Base-by-base conservation (phyloP, 805 yeast species). In the Yamadazyma paraphyllophila region DNA sequence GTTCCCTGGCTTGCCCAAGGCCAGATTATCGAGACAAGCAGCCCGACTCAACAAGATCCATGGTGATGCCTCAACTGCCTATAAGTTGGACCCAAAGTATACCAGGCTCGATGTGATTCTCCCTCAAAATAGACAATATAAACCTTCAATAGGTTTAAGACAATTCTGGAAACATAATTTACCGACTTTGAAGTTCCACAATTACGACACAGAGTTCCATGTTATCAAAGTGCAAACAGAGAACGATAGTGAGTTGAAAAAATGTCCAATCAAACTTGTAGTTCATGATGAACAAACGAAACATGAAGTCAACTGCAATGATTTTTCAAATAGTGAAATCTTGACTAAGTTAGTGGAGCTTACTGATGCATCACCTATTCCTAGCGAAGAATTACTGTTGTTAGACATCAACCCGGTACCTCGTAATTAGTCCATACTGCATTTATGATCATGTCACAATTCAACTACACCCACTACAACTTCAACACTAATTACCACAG, bases 181-280 rank as follows among this genome's bases (percentile, higher is more conserved):
- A 46, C 95, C 94, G 20, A 81, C 90, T 6, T 73, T 90, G 51
- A 83, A 81, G 61, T 90, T 86, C 63, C 91, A 88, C 68, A 90
- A 90, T 63, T 91, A 92, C n/a, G 67, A 70, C 36, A 58, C 86
- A 24, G 76, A 80, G 17, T 80, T 88, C 45, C 72, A 75, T 17
- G 83, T 88, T 30, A 67, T 76, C 11, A 72, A 90, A 53, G 72
- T 85, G 36, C 67, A 71, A 37, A 67, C 63, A 49, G 59, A 48
- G 3, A 63, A 66, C 17, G 68, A 65, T 40, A 20, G 36, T 17
- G 78, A 77, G 39, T 65, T 67, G 41, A 56, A 58, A 12, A 62
- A 66, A 33, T 66, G 73, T 50, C 85, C 83, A 2, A 68, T 79
- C 24, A 58, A 67, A 39, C 56, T 82, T 17, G 70, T 66, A 20